A percentile compares a stretch with the other conserved stretches of the same genome.
These are phyloP conservation scores for Cucumis melo DNA, from an alignment of 306 rosid genomes.

Conservation along the genomic window DNA sequence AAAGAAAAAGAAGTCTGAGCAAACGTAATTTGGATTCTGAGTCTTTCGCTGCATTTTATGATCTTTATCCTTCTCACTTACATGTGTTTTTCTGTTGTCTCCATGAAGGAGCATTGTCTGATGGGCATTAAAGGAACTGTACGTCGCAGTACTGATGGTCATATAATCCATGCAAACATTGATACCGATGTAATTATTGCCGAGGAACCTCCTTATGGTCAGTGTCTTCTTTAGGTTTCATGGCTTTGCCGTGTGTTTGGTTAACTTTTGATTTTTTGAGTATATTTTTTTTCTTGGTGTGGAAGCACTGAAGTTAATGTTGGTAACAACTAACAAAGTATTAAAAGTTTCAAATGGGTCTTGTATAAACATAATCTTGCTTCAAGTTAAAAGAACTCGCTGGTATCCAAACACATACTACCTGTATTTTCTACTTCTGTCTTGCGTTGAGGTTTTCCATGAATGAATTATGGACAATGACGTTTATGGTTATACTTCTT, in stretches of 20 bases:
- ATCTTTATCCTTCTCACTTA: neutral
- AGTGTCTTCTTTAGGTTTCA: slow-evolving; percentile 19
- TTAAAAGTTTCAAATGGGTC: neutral
- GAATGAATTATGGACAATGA: neutral
- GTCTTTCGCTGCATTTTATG: neutral
- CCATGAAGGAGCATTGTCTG: slow-evolving; percentile 87
- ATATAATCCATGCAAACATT: slow-evolving; percentile 96
- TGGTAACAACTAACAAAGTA: neutral
- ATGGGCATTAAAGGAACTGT: slow-evolving; percentile 99
- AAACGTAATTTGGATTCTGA: slow-evolving; percentile 9
- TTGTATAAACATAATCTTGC: neutral
- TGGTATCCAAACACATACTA: neutral
- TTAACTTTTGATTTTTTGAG: neutral
- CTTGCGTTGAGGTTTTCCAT: neutral
- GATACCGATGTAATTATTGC: slow-evolving; percentile 97
- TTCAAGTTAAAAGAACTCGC: neutral
- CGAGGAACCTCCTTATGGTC: slow-evolving; percentile 97
- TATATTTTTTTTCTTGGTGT: neutral
- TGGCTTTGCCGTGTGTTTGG: neutral
- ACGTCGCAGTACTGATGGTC: slow-evolving; percentile 99
- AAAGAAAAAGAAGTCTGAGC: neutral
- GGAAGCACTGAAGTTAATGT: neutral
- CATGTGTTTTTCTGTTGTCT: neutral
- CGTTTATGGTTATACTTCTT: slow-evolving; percentile 2
- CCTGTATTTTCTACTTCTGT: neutral